Evolutionary conservation across 257 asterid species (phyloP).

Genomic region (Solanum tacnaense): DNA sequence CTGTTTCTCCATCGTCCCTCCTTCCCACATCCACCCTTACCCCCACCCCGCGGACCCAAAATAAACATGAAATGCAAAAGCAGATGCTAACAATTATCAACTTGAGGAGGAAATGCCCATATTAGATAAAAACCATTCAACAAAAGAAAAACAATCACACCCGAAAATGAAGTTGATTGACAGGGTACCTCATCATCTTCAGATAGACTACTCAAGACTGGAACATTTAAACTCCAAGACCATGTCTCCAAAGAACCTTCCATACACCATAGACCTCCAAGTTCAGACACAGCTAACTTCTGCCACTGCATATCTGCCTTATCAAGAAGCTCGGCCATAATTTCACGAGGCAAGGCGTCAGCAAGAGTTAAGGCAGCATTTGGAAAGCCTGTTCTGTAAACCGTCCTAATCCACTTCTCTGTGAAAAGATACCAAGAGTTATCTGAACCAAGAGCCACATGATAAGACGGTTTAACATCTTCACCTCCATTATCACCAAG

Average conservation of each 20-base stretch:
- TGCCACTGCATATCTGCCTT: constrained; percentile 82
- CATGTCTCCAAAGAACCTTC: constrained; percentile 97
- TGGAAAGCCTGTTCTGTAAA: constrained; percentile 82
- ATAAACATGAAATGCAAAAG: background rate
- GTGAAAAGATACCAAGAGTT: constrained; percentile 98
- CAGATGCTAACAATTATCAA: background rate
- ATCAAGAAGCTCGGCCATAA: constrained; percentile 60
- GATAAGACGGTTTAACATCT: constrained; percentile 53
- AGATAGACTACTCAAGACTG: constrained; percentile 84
- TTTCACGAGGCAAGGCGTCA: constrained; percentile 75
- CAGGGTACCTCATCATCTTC: constrained; percentile 75
- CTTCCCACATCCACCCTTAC: background rate
- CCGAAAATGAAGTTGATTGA: background rate
- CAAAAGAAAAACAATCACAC: background rate
- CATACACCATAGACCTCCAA: constrained; percentile 87
- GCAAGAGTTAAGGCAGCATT: constrained; percentile 65
- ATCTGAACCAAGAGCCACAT: constrained; percentile 94
- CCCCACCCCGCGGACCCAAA: background rate
- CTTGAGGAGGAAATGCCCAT: background rate
- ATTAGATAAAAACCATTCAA: background rate
- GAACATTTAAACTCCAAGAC: constrained; percentile 99
- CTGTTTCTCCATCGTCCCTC: background rate
- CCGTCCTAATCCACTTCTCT: constrained; percentile 80
- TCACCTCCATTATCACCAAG: constrained; percentile 21
- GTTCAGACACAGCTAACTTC: constrained; percentile 76